These are phyloP conservation scores for Gardenia jasminoides DNA, from an alignment of 257 asterid genomes.

Conservation along the genomic window DNA sequence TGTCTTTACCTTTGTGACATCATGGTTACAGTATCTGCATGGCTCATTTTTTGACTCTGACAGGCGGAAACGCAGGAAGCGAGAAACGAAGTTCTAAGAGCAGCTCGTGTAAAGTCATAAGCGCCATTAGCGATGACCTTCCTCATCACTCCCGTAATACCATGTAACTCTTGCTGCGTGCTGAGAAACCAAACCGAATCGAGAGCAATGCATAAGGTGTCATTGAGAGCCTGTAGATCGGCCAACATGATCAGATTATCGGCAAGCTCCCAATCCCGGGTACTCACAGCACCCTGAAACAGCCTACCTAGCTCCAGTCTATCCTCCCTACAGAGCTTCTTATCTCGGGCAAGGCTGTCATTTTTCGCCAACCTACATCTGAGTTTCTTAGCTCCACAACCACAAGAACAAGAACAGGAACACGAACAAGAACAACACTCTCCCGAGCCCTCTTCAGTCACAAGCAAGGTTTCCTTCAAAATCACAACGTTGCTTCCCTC, in stretches of 20 bases:
- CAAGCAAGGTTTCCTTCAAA: conserved; percentile 64
- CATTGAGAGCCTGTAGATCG: conserved; percentile 81
- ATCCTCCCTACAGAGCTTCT: conserved; percentile 78
- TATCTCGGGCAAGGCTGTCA: conserved; percentile 31
- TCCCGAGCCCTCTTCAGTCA: conserved; percentile 33
- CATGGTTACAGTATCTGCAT: conserved; percentile 81
- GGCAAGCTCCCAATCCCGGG: conserved; percentile 85
- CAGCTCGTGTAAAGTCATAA: conserved; percentile 78
- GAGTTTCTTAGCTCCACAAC: conserved; percentile 73
- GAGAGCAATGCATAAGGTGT: conserved; percentile 76
- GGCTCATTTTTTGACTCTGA: conserved; percentile 87
- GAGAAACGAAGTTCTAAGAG: conserved; percentile 86
- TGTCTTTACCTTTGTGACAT: conserved; percentile 82
- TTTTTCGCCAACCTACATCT: conserved; percentile 59
- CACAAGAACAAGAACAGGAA: conserved; percentile 20
- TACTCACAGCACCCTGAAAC: conserved; percentile 88
- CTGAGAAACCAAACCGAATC: conserved; percentile 90
- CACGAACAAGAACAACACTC: background rate
- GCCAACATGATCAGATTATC: conserved; percentile 77
- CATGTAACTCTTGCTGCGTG: conserved; percentile 60
- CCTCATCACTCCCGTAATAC: conserved; percentile 75
- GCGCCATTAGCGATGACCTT: conserved; percentile 79
- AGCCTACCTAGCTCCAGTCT: conserved; percentile 78
- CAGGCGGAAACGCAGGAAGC: conserved; percentile 96
- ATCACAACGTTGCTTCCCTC: conserved; percentile 59